A percentile compares a stretch with the other conserved stretches of the same genome.
Conservation (phyloP, 2,329 filamentous ascomycete species). For the Ophiostoma sp. region DNA sequence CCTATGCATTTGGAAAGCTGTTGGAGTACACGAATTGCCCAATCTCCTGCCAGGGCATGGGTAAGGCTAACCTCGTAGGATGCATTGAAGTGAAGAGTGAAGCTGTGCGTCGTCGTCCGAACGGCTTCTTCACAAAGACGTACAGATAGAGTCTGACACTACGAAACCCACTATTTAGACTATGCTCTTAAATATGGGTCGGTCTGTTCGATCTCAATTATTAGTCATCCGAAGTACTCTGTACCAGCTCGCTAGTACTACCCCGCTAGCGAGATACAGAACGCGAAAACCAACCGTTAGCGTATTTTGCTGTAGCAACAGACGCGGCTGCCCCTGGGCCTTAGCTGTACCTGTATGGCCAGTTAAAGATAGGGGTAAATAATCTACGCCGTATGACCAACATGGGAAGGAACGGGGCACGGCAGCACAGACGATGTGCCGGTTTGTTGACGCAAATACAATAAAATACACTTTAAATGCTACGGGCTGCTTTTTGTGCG, state of each 20-base stretch:
- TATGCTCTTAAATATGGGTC: background rate
- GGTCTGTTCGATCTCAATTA: background rate
- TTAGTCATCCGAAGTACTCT: background rate
- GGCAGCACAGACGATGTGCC: background rate
- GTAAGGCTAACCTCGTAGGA: too few relatives aligned
- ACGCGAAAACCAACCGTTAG: conserved; percentile 19
- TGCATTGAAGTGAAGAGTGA: too few relatives aligned
- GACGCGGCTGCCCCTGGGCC: conserved; percentile 19
- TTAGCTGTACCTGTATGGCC: background rate
- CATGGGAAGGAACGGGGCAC: conserved; percentile 1
- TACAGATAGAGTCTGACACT: too few relatives aligned
- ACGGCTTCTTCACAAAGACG: too few relatives aligned
- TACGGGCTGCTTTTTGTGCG: conserved; percentile 6
- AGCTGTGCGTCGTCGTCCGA: too few relatives aligned
- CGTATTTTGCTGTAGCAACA: conserved; percentile 22
- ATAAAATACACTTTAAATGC: conserved; percentile 13
- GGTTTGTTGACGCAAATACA: conserved; percentile 20
- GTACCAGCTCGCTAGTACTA: background rate
- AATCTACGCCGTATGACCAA: background rate
- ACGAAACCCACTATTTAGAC: background rate
- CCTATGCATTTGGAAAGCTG: too few relatives aligned
- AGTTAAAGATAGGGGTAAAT: conserved; percentile 16
- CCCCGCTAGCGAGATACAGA: conserved; percentile 17
- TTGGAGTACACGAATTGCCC: too few relatives aligned
- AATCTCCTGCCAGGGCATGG: too few relatives aligned